Base-by-base conservation (phyloP, 352 stramenopile genomes). In the Blastocystis sp. region DNA sequence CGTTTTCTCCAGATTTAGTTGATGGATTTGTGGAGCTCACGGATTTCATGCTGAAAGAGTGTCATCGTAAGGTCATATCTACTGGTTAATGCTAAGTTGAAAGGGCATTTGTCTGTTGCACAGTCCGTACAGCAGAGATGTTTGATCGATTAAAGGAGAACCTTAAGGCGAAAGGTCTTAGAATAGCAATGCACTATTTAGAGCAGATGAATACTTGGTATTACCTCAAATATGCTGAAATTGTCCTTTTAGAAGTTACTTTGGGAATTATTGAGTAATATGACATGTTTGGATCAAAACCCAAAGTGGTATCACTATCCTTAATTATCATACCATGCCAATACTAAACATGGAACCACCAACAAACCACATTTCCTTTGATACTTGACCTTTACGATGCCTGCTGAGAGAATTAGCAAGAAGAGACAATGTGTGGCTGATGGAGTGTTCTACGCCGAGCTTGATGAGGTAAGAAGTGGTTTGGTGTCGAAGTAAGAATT, bases 391-490 rank as follows among this genome's bases (percentile, higher is more conserved):
- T 16, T 73, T 51, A 67, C 5, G 12, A 87, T 87, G 77, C 37
- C 54, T 77, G 65, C 49, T 63, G 59, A 78, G 14, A 89, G 90
- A 87, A 98, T 98, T 90, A 98, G 94, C 67, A 98, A 97, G 93
- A 99, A 99, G 93, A 94, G 95, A 89, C 98, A 99, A 93, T 99
- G 99, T 92, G 93, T 99, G 81, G 95, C 96, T 63, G 96, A 99
- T 91, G 97, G 97, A 92, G 95, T 99, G 63, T 99, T 99, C 93
- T 98, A 98, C 92, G 61, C 61, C 61, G 61, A 73, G 61, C 61
- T 73, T n/a, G 95, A 96, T 89, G 97, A 99, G 91, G 92, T 99
- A 29, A 98, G 98, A 92, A 96, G 98, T 80, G 89, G 91, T 32
- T 86, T 67, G 37, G 21, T 19, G 24, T 21, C 37, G 3, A 19